These are phyloP conservation scores for Leersia perrieri DNA, from an alignment of 176 grass and related monocot genomes.

Conservation along the genomic window DNA sequence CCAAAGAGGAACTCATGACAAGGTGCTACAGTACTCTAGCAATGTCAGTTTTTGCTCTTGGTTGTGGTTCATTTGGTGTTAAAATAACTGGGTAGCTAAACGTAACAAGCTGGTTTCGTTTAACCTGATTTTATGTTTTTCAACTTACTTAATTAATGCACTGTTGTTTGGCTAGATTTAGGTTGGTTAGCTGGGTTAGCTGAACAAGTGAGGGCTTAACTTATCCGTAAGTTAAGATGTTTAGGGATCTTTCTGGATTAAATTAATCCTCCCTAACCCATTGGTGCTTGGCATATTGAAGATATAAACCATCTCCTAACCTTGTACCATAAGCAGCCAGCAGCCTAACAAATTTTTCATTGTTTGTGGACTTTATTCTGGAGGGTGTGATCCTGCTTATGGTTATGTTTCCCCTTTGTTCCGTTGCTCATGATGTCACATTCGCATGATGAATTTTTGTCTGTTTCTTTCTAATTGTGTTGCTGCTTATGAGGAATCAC, in stretches of 20 bases:
- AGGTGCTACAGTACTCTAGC: not conserved
- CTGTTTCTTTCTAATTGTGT: not conserved
- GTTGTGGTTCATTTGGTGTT: not conserved
- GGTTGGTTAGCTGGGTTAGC: not conserved
- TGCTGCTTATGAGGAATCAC: not conserved
- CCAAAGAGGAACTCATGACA: not conserved
- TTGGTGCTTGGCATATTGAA: not conserved
- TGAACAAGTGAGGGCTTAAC: not conserved
- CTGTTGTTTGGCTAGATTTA: not conserved
- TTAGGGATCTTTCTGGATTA: not conserved
- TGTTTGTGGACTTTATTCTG: slow-evolving; percentile 23
- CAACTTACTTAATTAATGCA: not conserved
- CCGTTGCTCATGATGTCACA: not conserved
- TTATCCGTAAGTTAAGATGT: not conserved
- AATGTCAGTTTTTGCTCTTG: not conserved
- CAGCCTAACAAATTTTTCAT: slow-evolving; percentile 5
- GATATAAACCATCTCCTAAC: not conserved
- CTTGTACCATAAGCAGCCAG: not conserved
- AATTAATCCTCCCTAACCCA: not conserved
- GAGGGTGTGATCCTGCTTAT: not conserved
- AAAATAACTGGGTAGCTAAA: not conserved
- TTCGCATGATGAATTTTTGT: not conserved
- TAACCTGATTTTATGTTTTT: not conserved
- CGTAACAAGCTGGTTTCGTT: not conserved
- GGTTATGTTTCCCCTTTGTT: slow-evolving; percentile 18